Evolutionary conservation across 345 rosid genomes (phyloP), one percentile per base, ranked within the genome.

Genomic region (Gossypium stocksii): DNA sequence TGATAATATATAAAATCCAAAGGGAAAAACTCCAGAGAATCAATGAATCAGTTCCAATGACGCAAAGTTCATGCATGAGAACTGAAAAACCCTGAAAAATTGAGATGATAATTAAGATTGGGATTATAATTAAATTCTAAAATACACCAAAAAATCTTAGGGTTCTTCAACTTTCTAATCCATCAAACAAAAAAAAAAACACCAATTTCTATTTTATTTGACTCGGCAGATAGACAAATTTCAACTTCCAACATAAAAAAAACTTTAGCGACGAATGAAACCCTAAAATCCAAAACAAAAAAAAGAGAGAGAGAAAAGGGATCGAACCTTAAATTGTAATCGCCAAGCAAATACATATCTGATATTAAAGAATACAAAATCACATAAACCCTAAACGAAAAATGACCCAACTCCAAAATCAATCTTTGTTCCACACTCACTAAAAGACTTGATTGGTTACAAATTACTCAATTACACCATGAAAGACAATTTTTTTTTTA

Each of bases 311-410:
- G 16, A 51, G 60, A 25, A 51, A 27, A 69, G 72, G 54, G 72
- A 69, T 69, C 72, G 45, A 51, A 69, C 72, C 72, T 69, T 51
- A 17, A 20, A 25, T 51, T 69, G 23, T 27, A 23, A 69, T 25
- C 23, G 72, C 72, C 58, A 8, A 48, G 22, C 13, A 23, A 67
- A 48, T 22, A 49, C 34, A 27, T 9, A 27, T 56, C 23, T 56
- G 53, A 25, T 4, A 6, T 10, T 0, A 7, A 23, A 68, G 27
- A 66, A 22, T 4, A 1, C 34, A 41, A 63, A 20, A 5, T 22
- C 44, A 69, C 9, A 51, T 34, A 69, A 68, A 48, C 59, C 72
- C 45, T 69, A 16, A 51, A 4, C 9, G 22, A 52, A 13, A 66
- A 46, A 20, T 66, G 4, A 13, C 56, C 56, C 49, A 64, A 64